Base-by-base conservation (phyloP, 352 stramenopile species). In the Globisporangium emineosum region DNA sequence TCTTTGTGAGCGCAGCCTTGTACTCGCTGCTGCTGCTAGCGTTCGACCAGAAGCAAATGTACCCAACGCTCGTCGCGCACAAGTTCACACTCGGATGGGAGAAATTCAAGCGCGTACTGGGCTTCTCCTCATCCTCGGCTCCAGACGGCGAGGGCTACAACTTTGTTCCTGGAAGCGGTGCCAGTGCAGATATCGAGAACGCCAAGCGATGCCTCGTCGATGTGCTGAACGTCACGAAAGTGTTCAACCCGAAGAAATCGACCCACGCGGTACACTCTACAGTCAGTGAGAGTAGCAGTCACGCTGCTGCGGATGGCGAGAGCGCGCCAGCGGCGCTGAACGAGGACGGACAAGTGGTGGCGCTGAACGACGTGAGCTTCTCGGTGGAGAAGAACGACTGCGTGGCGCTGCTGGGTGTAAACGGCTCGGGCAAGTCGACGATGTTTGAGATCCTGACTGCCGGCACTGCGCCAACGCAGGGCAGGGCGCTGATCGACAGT, bases 391-490 rank as follows among this genome's bases (percentile, higher is more conserved):
- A 79, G 29, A 86, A 93, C 21, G 88, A 98, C 64, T 94, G 94
- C 57, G 91, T 98, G 19, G 94, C 93, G 1, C 65, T 98, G 4
- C 70, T 99, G 15, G 96, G 96, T 3, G 88, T 97, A 49, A 99
- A 98, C 70, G 96, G 95, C 2, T 95, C 93, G 17, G 94, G 95
- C n/a, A 98, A 99, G 71, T 99, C 97, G 19, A 99, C 97, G 3
- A 98, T 96, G 53, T 98, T 99, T 64, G 85, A 93, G 61, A 97
- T 99, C 56, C 68, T 99, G 23, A 99, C 96, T 13, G 96, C 91
- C 27, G 89, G 95, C 30, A 75, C 97, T 43, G 72, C 79, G 19
- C 89, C 95, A 1, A 96, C 86, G 0, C 67, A 49, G 19, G 90
- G 89, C 5, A 73, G 67, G 9, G 86, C 78, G 7, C 43, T 77